A percentile compares a stretch with the other conserved stretches of the same genome.
These are phyloP conservation scores for Thuja plicata DNA, from an alignment of 83 land plant species.

Conservation along the genomic window DNA sequence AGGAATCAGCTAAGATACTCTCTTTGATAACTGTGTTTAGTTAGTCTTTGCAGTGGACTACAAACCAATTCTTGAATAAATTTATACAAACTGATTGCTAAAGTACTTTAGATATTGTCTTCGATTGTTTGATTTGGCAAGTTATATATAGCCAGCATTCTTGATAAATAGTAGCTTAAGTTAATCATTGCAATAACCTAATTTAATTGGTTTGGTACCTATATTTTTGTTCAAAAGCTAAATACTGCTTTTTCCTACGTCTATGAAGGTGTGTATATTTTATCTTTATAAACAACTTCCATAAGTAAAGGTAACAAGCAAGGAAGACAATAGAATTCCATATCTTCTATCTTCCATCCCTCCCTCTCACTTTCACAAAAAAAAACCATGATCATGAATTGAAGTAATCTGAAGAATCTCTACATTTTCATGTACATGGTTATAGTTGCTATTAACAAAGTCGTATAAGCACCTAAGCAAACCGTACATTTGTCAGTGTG, in stretches of 20 bases:
- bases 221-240: neutral
- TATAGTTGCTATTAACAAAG: neutral
- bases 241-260: neutral
- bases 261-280: neutral
- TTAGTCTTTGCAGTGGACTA: neutral
- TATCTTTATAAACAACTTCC: neutral
- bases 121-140: neutral
- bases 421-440: neutral
- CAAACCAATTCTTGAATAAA: neutral
- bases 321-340: neutral
- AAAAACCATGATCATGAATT: neutral
- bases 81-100: neutral
- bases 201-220: neutral
- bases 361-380: neutral
- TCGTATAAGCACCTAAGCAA: neutral
- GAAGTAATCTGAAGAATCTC: neutral
- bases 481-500: neutral
- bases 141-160: neutral
- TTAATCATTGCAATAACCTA: neutral
- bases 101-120: neutral
- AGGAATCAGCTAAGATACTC: neutral
- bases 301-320: neutral
- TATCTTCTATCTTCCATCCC: neutral
- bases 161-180: neutral
- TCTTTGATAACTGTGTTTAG: neutral